Evolutionary conservation across 1,284 basidiomycete genomes (phyloP).

Genomic region (Ceratobasidium sp.): DNA sequence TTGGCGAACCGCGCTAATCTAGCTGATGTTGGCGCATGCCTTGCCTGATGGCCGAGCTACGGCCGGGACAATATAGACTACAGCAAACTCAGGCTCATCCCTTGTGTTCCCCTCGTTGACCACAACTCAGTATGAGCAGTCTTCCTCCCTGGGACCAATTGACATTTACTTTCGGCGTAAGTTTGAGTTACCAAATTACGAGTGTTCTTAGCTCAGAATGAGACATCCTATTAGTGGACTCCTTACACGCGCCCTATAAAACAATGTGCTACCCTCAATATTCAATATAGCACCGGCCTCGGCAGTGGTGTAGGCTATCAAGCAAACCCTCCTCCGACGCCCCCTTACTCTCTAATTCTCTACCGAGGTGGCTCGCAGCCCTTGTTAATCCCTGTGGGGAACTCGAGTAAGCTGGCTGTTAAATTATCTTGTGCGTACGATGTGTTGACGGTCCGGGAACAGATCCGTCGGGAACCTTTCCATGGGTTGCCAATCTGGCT

Average conservation of each 20-base stretch:
- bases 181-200: not conserved
- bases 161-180: conserved; percentile 22
- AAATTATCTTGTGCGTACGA: not conserved
- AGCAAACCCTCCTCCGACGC: not conserved
- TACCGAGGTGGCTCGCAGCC: conserved; percentile 33
- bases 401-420: not conserved
- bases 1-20: too few species aligned
- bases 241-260: conserved; percentile 6
- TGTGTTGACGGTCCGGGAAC: not conserved
- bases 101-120: not conserved
- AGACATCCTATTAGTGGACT: not conserved
- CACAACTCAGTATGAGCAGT: not conserved
- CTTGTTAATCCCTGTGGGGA: conserved; percentile 11
- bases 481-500: conserved; percentile 17
- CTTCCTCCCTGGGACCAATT: conserved; percentile 40
- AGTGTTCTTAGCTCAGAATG: not conserved
- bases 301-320: not conserved
- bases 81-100: not conserved
- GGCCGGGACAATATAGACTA: not conserved
- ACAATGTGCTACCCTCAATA: conserved; percentile 14
- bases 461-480: conserved; percentile 1
- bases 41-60: conserved; percentile 9
- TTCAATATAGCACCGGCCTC: not conserved
- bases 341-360: conserved; percentile 13
- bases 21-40: not conserved